phyloP scores from a whole-genome alignment of 768 basidiomycete species.

The Kwoniella bestiolae region DNA sequence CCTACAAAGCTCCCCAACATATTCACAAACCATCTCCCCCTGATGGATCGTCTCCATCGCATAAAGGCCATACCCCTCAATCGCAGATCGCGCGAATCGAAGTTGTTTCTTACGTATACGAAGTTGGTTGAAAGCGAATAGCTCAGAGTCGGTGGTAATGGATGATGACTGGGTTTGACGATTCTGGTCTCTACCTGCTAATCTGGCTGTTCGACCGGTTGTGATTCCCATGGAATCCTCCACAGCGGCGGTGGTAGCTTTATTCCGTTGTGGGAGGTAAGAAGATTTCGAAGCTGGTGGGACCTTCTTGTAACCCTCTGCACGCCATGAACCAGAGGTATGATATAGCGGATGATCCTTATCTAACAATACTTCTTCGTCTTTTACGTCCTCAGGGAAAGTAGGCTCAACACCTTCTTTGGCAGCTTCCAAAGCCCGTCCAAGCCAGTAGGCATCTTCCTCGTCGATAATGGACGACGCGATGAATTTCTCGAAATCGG shows the following conservation, averaged over 20 bases:
- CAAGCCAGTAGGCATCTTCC: conserved; percentile 78
- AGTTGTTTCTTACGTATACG: conserved; percentile 98
- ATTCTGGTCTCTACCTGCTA: conserved; percentile 92
- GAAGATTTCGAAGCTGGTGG: conserved; percentile 86
- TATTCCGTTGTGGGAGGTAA: conserved; percentile 78
- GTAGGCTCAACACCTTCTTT: conserved; percentile 32
- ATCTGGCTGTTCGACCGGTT: conserved; percentile 71
- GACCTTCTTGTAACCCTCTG: conserved; percentile 95
- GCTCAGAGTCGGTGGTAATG: conserved; percentile 70
- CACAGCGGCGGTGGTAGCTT: conserved; percentile 48
- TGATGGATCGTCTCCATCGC: conserved; percentile 92
- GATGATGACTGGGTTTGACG: conserved; percentile 63
- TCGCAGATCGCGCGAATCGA: conserved; percentile 89
- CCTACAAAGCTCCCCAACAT: conserved; percentile 95
- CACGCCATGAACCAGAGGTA: conserved; percentile 81
- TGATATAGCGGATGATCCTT: conserved; percentile 62
- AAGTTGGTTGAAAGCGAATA: conserved; percentile 92
- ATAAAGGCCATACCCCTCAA: conserved; percentile 98
- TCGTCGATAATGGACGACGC: conserved; percentile 74
- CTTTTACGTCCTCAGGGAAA: conserved; percentile 28
- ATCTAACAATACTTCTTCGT: conserved; percentile 32
- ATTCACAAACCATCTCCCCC: conserved; percentile 99
- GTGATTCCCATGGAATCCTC: conserved; percentile 60
- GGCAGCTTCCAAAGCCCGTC: conserved; percentile 53
- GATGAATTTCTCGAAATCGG: conserved; percentile 56